phyloP scores from a whole-genome alignment of 208 protist genomes.

The Acanthamoeba royreba region DNA sequence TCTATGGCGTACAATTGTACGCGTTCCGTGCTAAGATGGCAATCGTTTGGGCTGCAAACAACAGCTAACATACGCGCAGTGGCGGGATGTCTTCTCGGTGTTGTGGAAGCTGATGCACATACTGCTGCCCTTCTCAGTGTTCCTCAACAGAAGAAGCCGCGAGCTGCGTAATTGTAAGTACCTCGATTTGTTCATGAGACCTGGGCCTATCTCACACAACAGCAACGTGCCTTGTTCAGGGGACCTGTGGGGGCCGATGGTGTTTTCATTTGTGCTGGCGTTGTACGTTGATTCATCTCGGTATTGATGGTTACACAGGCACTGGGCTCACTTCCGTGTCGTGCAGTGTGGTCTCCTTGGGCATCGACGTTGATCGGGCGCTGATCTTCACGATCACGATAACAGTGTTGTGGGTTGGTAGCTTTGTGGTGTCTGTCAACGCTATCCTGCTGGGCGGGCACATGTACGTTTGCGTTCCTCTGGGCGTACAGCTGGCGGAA shows the following conservation, averaged over 20 bases:
- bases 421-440: constrained; percentile 62
- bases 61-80: not conserved
- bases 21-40: not conserved
- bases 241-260: constrained; percentile 66
- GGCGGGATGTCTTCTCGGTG: constrained; percentile 51
- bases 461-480: constrained; percentile 21
- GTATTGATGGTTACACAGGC: not conserved
- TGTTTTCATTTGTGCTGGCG: constrained; percentile 55
- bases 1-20: constrained; percentile 46
- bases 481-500: not conserved
- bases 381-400: constrained; percentile 60
- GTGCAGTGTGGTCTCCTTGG: not conserved
- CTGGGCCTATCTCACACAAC: not conserved
- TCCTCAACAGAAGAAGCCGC: not conserved
- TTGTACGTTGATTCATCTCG: not conserved
- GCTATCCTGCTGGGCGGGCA: constrained; percentile 66
- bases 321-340: not conserved
- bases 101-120: constrained; percentile 52
- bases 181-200: not conserved
- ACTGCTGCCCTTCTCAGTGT: constrained; percentile 21
- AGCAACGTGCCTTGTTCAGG: not conserved
- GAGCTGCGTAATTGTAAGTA: constrained; percentile 54
- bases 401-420: constrained; percentile 60
- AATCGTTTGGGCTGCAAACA: not conserved
- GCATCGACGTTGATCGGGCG: not conserved